Conservation (phyloP, 805 yeast genomes). For the Candida chauliodis region DNA sequence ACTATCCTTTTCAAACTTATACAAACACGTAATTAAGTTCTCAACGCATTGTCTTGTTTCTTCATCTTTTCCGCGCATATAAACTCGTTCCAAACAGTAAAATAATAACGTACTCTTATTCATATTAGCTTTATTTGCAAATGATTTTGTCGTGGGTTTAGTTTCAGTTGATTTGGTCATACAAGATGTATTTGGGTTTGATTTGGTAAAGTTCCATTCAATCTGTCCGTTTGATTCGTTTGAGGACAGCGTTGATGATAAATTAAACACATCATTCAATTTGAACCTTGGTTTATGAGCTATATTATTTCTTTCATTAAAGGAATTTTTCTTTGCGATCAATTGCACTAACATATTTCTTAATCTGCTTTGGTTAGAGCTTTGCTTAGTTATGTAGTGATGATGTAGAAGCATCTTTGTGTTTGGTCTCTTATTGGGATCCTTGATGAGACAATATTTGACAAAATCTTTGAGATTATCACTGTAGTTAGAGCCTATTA, state of each 20-base stretch:
- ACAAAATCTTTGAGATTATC: constrained; percentile 64
- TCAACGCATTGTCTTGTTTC: constrained; percentile 47
- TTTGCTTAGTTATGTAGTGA: constrained; percentile 42
- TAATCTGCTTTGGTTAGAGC: constrained; percentile 7
- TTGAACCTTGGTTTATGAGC: constrained; percentile 23
- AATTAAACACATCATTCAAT: constrained; percentile 31
- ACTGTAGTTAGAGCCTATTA: constrained; percentile 42
- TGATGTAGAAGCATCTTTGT: constrained; percentile 54
- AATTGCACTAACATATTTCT: constrained; percentile 2
- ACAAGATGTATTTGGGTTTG: background rate
- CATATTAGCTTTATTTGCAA: background rate
- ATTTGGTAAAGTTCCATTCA: constrained; percentile 5
- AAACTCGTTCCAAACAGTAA: constrained; percentile 45
- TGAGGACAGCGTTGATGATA: constrained; percentile 15
- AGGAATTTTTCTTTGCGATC: constrained; percentile 5
- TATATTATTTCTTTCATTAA: constrained; percentile 17
- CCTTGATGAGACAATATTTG: constrained; percentile 60
- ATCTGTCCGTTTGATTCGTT: background rate
- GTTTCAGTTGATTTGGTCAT: background rate
- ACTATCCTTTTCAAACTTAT: constrained; percentile 44
- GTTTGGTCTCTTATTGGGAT: constrained; percentile 62
- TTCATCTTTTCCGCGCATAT: constrained; percentile 48
- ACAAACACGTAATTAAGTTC: constrained; percentile 37
- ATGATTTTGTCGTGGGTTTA: background rate
- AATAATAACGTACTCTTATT: constrained; percentile 36